Evolutionary conservation across 1,139 yeast species (phyloP).

Genomic region (Lizanozyma gosingica): DNA sequence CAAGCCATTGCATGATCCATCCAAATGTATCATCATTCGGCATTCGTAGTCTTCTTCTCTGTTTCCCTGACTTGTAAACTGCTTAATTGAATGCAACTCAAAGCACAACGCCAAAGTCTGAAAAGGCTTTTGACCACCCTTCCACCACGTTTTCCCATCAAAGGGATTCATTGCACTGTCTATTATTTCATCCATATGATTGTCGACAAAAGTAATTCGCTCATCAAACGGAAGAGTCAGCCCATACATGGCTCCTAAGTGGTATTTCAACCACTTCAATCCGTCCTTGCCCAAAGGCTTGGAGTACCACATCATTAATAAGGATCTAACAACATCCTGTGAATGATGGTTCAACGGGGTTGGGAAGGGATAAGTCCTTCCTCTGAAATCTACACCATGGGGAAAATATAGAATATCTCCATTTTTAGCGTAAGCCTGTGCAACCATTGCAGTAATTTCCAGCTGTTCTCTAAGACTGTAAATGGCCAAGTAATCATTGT

Average conservation of each 20-base stretch:
- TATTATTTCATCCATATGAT: slow-evolving; percentile 14
- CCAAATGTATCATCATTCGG: slow-evolving; percentile 35
- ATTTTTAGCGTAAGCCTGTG: slow-evolving; percentile 19
- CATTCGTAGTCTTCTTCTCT: slow-evolving; percentile 16
- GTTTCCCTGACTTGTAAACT: slow-evolving; percentile 11
- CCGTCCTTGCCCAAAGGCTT: slow-evolving; percentile 29
- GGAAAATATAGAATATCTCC: slow-evolving; percentile 35
- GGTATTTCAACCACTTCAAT: slow-evolving; percentile 32
- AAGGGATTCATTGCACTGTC: slow-evolving; percentile 24
- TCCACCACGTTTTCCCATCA: slow-evolving; percentile 26
- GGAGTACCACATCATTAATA: slow-evolving; percentile 32
- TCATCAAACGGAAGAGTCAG: slow-evolving; percentile 12
- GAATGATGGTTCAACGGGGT: slow-evolving; percentile 29
- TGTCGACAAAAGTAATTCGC: slow-evolving; percentile 20
- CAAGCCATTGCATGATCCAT: slow-evolving; percentile 41
- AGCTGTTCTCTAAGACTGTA: slow-evolving; percentile 15
- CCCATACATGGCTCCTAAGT: slow-evolving; percentile 30
- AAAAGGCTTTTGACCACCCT: slow-evolving; percentile 32
- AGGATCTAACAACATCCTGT: slow-evolving; percentile 26
- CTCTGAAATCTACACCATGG: slow-evolving; percentile 33
- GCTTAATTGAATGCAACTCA: slow-evolving; percentile 19
- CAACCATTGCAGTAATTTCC: slow-evolving; percentile 15
- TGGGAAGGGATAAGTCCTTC: slow-evolving; percentile 33
- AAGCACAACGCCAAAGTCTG: slow-evolving; percentile 28
- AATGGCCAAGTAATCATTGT: slow-evolving; percentile 10